phyloP scores from a whole-genome alignment of 306 rosid species.

The Myrica gale region DNA sequence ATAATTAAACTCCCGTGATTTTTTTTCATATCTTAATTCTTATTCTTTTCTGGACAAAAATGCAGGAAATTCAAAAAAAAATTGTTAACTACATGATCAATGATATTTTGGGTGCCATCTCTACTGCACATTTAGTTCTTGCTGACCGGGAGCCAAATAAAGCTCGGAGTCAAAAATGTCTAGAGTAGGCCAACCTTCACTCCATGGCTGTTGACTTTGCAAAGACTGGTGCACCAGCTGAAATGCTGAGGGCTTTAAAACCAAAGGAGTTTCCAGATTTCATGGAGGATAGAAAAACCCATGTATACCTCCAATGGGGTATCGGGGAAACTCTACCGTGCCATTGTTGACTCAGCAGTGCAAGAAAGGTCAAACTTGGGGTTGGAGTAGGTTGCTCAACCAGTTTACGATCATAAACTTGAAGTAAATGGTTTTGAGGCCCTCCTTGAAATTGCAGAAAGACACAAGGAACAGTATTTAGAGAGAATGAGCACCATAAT shows the following conservation, averaged over 20 bases:
- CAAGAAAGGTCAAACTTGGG: conserved; percentile 35
- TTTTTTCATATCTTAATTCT: conserved; percentile 14
- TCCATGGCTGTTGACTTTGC: conserved; percentile 99
- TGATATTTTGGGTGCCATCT: conserved; percentile 89
- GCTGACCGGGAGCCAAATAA: conserved; percentile 76
- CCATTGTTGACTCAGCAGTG: conserved; percentile 35
- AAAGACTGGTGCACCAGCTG: conserved; percentile 94
- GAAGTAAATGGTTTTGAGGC: conserved; percentile 64
- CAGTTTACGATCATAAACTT: conserved; percentile 56
- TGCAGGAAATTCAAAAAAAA: conserved; percentile 87
- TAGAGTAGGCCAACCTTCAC: conserved; percentile 73
- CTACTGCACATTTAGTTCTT: conserved; percentile 87
- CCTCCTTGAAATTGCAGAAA: conserved; percentile 51
- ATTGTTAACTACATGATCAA: conserved; percentile 92
- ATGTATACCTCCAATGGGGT: conserved; percentile 67
- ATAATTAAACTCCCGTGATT: neutral
- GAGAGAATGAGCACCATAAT: conserved; percentile 59
- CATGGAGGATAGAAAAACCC: conserved; percentile 76
- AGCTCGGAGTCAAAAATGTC: conserved; percentile 68
- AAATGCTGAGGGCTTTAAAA: conserved; percentile 69
- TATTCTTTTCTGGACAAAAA: conserved; percentile 6
- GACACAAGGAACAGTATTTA: conserved; percentile 57
- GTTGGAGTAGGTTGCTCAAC: conserved; percentile 48
- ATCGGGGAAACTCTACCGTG: conserved; percentile 70
- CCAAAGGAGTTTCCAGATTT: conserved; percentile 86